phyloP scores from a whole-genome alignment of 306 rosid species.

The Trichosanthes truncata region DNA sequence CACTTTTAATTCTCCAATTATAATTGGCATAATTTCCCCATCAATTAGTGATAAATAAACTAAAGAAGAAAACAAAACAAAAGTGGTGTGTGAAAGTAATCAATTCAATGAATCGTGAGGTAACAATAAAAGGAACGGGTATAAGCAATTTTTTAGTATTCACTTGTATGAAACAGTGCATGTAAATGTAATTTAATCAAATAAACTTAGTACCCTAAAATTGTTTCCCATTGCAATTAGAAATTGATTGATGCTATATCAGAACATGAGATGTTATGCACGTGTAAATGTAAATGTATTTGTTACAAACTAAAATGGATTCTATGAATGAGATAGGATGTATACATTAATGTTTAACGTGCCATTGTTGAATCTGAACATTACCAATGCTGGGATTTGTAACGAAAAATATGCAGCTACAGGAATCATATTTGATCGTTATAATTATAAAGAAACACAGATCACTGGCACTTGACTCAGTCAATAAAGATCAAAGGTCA shows the following conservation, averaged over 20 bases:
- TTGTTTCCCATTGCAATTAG: background rate
- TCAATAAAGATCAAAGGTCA: background rate
- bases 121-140: background rate
- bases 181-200: background rate
- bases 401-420: background rate
- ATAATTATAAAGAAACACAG: background rate
- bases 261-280: background rate
- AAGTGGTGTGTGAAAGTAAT: background rate
- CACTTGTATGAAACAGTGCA: background rate
- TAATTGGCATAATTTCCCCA: background rate
- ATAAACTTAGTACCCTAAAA: background rate
- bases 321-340: background rate
- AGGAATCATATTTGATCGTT: background rate
- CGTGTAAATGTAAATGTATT: background rate
- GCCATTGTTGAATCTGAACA: background rate
- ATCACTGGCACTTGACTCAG: background rate
- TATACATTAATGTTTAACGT: background rate
- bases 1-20: background rate
- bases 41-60: background rate
- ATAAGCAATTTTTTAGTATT: background rate
- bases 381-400: background rate
- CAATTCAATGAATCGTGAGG: background rate
- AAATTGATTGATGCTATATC: background rate
- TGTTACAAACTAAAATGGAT: background rate
- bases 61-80: background rate